These are phyloP conservation scores for Tilletiaria anomala DNA, from an alignment of 1,284 basidiomycete genomes.

Conservation along the genomic window DNA sequence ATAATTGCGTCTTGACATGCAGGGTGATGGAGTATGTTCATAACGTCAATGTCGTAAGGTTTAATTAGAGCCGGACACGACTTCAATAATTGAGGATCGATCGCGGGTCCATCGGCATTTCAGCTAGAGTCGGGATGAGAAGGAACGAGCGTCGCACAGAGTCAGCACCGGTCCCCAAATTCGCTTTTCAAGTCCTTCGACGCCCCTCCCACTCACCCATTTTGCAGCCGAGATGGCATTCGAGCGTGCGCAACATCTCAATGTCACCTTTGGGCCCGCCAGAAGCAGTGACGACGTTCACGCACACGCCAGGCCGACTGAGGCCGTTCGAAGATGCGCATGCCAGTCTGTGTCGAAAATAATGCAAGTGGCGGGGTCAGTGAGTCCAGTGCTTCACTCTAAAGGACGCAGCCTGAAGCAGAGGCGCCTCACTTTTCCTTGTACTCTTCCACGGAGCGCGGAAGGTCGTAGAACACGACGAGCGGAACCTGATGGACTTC, in stretches of 20 bases:
- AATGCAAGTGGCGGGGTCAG: background rate
- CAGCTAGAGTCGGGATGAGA: no score
- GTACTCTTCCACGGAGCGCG: conserved; percentile 88
- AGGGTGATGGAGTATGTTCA: no score
- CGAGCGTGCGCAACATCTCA: conserved; percentile 90
- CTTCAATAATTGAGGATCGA: no score
- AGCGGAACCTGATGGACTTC: conserved; percentile 79
- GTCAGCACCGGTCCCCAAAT: no score
- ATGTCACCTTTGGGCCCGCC: conserved; percentile 62
- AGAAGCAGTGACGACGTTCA: conserved; percentile 90
- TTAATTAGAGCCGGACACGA: no score
- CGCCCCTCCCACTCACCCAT: no score
- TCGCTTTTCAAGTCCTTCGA: no score
- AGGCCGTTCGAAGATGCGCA: conserved; percentile 60
- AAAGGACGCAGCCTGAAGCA: background rate
- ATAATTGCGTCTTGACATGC: no score
- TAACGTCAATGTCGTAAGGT: no score
- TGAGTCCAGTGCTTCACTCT: no score
- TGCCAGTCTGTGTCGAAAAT: conserved; percentile 42
- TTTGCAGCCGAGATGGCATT: conserved; percentile 54
- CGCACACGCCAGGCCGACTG: conserved; percentile 67
- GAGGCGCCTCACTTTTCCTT: conserved; percentile 50
- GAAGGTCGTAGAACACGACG: conserved; percentile 67
- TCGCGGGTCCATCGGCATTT: no score
- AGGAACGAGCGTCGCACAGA: no score